These are phyloP conservation scores for Ocimum tenuiflorum DNA, from an alignment of 257 asterid species.

Conservation along the genomic window DNA sequence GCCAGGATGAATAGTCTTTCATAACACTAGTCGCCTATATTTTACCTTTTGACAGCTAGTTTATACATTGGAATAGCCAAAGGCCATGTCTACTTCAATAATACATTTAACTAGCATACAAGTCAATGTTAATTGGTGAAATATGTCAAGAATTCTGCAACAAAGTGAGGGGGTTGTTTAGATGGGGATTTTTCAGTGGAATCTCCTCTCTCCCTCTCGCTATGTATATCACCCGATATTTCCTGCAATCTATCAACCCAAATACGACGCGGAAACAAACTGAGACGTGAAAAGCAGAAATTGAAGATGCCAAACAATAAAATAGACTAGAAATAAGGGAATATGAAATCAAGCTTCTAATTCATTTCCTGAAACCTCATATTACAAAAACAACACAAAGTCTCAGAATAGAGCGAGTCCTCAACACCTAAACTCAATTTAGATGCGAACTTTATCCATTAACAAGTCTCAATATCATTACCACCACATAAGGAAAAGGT, in stretches of 20 bases:
- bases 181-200: no score
- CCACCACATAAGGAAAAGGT: not conserved
- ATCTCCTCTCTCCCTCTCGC: no score
- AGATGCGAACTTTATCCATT: constrained; percentile 5
- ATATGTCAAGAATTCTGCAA: no score
- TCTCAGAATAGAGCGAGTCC: not conserved
- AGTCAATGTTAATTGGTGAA: no score
- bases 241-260: not conserved
- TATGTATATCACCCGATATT: not conserved
- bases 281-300: not conserved
- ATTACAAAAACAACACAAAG: not conserved
- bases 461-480: not conserved
- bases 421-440: not conserved
- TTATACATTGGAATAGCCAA: not conserved
- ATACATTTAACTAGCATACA: no score
- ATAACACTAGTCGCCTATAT: not conserved
- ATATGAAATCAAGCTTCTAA: not conserved
- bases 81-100: no score
- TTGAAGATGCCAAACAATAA: not conserved
- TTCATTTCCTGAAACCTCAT: constrained; percentile 4
- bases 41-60: not conserved
- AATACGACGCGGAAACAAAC: not conserved
- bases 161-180: no score
- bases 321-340: not conserved
- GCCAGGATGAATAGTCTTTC: not conserved